Base-by-base conservation (phyloP, 2,329 filamentous ascomycete genomes). In the Trichophyton verrucosum region DNA sequence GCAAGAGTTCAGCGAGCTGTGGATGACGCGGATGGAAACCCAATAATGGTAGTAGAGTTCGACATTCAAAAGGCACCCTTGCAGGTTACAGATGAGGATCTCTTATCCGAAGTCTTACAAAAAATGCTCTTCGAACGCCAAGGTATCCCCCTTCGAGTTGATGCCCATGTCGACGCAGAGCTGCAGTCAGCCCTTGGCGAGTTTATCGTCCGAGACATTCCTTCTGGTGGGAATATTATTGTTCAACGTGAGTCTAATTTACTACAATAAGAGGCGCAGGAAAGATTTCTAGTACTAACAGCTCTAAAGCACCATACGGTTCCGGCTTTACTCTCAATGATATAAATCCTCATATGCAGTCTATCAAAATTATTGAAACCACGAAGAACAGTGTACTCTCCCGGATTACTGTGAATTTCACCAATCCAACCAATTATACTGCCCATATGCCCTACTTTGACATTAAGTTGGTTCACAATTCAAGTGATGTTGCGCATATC, bases 341-440 rank as follows among this genome's bases (percentile, higher is more conserved):
- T 72, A 63, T 85, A 40, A 74, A 76, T 44, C 88, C 89, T 15
- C 81, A 85, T 66, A 77, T 96, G 61, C 84, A 84, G 61, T 84
- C 87, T 63, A 75, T 97, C 40, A 81, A 81, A 65, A 83, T 97
- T 61, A 70, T 87, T 46, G 83, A 87, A 61, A 95, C 91, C 0
- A 86, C 86, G 1, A 76, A 81, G 40, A 83, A 84, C 2, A 87
- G 87, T 2, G 78, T 96, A 55, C 83, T 81, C 20, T 75, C 97
- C 40, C 79, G 85, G 68, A 87, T 88, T 13, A 75, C 78, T 44
- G 80, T 95, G 68, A 95, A 94, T 70, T 80, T 96, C 63, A 95
- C 89, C 3, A 99, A 99, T 69, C 91, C 92, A 1, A 95, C 91
- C 0, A 81, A 86, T 3, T 96, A 97, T 72, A 86, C 88, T 3